Evolutionary conservation across 2,329 filamentous ascomycete genomes (phyloP), one percentile per base, ranked within the genome.

Genomic region (Pseudocercospora eumusae): DNA sequence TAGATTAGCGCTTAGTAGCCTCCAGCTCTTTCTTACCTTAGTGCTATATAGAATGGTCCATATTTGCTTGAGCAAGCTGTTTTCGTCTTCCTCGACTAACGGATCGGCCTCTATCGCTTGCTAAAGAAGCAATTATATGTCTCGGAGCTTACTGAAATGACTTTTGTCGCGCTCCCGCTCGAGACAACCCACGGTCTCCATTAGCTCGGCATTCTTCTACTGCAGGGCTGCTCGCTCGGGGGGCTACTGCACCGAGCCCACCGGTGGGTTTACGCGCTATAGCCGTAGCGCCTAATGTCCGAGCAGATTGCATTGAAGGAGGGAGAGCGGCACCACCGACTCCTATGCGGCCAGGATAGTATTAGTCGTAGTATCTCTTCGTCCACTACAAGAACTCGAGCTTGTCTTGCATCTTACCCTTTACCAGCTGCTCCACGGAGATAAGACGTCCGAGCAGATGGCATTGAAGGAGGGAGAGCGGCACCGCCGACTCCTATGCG

Each of bases 151-250:
- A 84, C 91, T 96, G 79, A 99, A 99, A 83, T 99, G 99, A 77
- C n/a, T n/a, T n/a, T 99, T 99, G 77, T 99, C 95, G 55, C 95
- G 86, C 82, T 99, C 95, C 71, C 95, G 89, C 83, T 99, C 95
- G 45, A 99, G 83, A 1, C 95, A 95, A 11, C 86, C 84, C n/a
- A 99, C 93, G 0, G 92, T 96, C 81, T 98, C 93, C 83, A 96
- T 96, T 69, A 98, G 84, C 27, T 90, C 90, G 45, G 85, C 84
- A 75, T 96, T 95, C 83, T 98, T 95, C 74, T 90, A 85, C 75
- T 91, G 86, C 70, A 99, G 80, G 3, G 88, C 92, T 62, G 73
- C 75, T 69, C 63, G 79, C 76, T 63, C 82, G 74, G 21, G 81
- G 74, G 27, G 80, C 79, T 15, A 74, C 75, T 4, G 78, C 77